phyloP scores from a whole-genome alignment of 306 rosid species.

The Canavalia gladiata region DNA sequence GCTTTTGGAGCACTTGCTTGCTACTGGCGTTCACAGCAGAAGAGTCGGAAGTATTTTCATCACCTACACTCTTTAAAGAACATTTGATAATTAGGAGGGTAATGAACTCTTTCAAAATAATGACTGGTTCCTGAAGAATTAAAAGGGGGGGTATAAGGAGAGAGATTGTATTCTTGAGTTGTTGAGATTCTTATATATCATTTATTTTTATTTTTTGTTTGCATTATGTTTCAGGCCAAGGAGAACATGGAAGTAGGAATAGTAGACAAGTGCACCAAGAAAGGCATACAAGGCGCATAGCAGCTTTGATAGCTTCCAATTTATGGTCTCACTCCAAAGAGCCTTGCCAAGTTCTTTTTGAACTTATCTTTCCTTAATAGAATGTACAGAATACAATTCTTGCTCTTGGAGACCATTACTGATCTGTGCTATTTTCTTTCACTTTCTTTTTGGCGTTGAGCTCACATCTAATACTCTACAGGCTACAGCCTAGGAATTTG shows the following conservation, averaged over 20 bases:
- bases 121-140: slow-evolving; percentile 37
- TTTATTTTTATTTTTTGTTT: slow-evolving; percentile 48
- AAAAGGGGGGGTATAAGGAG: slow-evolving; percentile 41
- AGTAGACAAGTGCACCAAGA: slow-evolving; percentile 45
- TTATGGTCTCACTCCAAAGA: slow-evolving; percentile 50
- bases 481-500: slow-evolving; percentile 29
- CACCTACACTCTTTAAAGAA: slow-evolving; percentile 93
- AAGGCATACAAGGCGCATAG: slow-evolving; percentile 43
- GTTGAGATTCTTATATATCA: slow-evolving; percentile 47
- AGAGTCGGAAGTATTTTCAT: slow-evolving; percentile 99
- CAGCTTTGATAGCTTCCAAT: slow-evolving; percentile 52
- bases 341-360: slow-evolving; percentile 51
- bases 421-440: slow-evolving; percentile 47
- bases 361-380: slow-evolving; percentile 44
- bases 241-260: slow-evolving; percentile 78
- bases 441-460: slow-evolving; percentile 11
- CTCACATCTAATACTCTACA: slow-evolving; percentile 6
- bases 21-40: slow-evolving; percentile 98
- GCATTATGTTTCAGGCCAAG: slow-evolving; percentile 84
- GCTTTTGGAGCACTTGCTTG: slow-evolving; percentile 98
- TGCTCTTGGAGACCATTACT: slow-evolving; percentile 49
- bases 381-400: slow-evolving; percentile 67
- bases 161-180: slow-evolving; percentile 38
- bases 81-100: slow-evolving; percentile 95
- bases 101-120: slow-evolving; percentile 70